Evolutionary conservation across 2,329 filamentous ascomycete species (phyloP).

Genomic region (Xylariomycetidae sp.): DNA sequence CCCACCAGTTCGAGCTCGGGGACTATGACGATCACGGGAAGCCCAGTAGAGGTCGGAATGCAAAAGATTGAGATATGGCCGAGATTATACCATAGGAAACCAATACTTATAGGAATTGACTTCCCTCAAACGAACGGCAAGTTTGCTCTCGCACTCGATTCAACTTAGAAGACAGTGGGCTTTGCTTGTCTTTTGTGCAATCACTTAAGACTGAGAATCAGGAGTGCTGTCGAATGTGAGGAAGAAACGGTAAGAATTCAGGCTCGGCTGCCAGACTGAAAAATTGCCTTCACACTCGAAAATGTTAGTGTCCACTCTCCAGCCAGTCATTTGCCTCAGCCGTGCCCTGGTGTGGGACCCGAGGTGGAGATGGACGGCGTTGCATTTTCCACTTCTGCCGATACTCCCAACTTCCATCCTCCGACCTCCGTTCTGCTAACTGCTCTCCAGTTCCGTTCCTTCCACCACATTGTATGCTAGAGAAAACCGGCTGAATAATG

Average conservation of each 20-base stretch:
- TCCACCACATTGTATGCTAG: too few species aligned
- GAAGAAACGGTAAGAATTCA: slow-evolving; percentile 15
- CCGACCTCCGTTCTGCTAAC: too few species aligned
- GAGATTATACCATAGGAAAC: slow-evolving; percentile 30
- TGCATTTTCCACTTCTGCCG: too few species aligned
- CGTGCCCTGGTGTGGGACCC: too few species aligned
- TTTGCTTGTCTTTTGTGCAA: slow-evolving; percentile 20
- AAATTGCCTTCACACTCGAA: slow-evolving; percentile 2
- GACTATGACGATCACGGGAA: neutral
- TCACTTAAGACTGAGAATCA: slow-evolving; percentile 21
- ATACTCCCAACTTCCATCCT: too few species aligned
- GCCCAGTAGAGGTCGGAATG: neutral
- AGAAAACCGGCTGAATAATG: too few species aligned
- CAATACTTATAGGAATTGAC: slow-evolving; percentile 22
- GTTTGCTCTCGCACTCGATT: slow-evolving; percentile 27
- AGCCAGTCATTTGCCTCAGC: too few species aligned
- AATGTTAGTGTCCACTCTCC: too few species aligned
- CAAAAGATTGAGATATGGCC: slow-evolving; percentile 21
- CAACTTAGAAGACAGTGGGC: slow-evolving; percentile 21
- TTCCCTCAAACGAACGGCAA: slow-evolving; percentile 32
- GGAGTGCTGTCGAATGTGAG: slow-evolving; percentile 29
- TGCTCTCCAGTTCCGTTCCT: too few species aligned
- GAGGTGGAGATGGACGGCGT: too few species aligned
- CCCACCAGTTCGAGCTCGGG: neutral
- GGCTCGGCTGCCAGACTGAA: too few species aligned